These are phyloP conservation scores for Ophidiomyces ophidiicola DNA, from an alignment of 2,329 filamentous ascomycete species.

Conservation along the genomic window DNA sequence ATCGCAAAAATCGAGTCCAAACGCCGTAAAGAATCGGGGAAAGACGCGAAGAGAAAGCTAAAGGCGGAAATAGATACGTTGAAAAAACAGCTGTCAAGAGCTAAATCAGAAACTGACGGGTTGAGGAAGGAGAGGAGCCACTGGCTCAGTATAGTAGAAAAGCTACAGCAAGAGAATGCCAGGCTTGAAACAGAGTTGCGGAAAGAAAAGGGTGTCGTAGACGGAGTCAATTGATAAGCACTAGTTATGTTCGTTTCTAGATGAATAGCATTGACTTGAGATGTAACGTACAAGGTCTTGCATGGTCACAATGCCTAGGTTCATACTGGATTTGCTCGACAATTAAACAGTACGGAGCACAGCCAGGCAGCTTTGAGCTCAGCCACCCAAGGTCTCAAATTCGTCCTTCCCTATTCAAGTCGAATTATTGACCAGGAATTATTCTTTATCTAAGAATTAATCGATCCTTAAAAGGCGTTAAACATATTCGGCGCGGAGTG, in stretches of 20 bases:
- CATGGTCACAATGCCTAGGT: too few species aligned
- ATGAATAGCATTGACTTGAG: too few species aligned
- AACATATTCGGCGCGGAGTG: not conserved
- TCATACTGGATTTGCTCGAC: too few species aligned
- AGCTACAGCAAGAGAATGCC: slow-evolving; percentile 48
- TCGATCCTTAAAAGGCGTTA: not conserved
- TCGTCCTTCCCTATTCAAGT: too few species aligned
- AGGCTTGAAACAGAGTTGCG: slow-evolving; percentile 24
- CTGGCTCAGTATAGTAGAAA: slow-evolving; percentile 40
- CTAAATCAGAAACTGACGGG: slow-evolving; percentile 39
- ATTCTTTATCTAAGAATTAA: not conserved
- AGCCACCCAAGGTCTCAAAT: too few species aligned
- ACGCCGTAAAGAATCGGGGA: slow-evolving; percentile 29
- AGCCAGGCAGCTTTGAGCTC: too few species aligned
- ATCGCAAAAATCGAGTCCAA: slow-evolving; percentile 29
- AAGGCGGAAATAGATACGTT: slow-evolving; percentile 36
- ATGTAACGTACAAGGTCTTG: too few species aligned
- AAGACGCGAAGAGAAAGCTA: slow-evolving; percentile 34
- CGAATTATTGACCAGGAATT: too few species aligned
- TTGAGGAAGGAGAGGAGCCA: slow-evolving; percentile 40
- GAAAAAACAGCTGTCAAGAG: slow-evolving; percentile 35
- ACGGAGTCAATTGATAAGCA: too few species aligned
- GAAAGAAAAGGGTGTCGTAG: not conserved
- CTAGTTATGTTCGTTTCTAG: too few species aligned
- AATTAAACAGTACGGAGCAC: too few species aligned